phyloP scores from a whole-genome alignment of 305 asterid species.

The Withania somnifera region DNA sequence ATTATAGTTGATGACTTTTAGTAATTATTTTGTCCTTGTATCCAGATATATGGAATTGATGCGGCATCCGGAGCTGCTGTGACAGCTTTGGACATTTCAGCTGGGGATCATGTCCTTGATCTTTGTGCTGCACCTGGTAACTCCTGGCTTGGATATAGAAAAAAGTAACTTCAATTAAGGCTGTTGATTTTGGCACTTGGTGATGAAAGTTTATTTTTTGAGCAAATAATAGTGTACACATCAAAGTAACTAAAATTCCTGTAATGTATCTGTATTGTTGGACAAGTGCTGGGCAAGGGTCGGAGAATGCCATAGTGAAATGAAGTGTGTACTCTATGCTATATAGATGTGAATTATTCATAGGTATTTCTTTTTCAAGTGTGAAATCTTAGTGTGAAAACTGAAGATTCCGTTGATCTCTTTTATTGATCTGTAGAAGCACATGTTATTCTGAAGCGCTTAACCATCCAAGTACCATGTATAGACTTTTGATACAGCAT shows the following conservation, averaged over 20 bases:
- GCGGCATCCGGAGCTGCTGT: slow-evolving; percentile 99
- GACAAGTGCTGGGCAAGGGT: background rate
- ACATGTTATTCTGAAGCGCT: background rate
- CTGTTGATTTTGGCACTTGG: background rate
- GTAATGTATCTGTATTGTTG: background rate
- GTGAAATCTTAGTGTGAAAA: background rate
- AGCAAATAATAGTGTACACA: background rate
- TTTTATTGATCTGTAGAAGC: background rate
- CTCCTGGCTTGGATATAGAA: slow-evolving; percentile 2
- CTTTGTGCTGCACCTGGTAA: slow-evolving; percentile 96
- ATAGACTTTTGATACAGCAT: background rate
- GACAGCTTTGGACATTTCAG: slow-evolving; percentile 53
- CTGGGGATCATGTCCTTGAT: slow-evolving; percentile 83
- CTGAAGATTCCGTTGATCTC: background rate
- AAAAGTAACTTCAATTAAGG: background rate
- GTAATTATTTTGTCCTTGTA: background rate
- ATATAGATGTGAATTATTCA: background rate
- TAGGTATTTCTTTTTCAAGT: background rate
- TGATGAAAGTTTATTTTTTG: background rate
- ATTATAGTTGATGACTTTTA: background rate
- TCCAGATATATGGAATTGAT: slow-evolving; percentile 90
- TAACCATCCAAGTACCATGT: background rate
- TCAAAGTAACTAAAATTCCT: background rate
- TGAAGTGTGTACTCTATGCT: background rate
- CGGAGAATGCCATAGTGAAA: background rate